Evolutionary conservation across 192 early-diverging fungal genomes (phyloP).

Genomic region (Coemansia sp.): DNA sequence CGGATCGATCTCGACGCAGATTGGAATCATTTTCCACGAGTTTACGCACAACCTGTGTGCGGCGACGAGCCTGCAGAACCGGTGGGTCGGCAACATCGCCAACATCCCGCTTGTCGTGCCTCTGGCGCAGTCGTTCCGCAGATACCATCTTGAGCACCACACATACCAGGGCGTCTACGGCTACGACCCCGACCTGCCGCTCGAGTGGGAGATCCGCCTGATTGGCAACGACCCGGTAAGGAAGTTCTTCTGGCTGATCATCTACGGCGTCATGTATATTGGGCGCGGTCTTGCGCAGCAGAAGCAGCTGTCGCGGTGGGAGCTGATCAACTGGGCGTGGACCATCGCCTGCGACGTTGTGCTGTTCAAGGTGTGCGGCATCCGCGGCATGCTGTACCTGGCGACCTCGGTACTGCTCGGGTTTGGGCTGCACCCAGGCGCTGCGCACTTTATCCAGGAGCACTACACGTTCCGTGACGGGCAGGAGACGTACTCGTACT

Average conservation of each 20-base stretch:
- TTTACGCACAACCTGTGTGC: constrained; percentile 84
- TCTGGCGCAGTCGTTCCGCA: constrained; percentile 76
- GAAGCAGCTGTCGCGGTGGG: constrained; percentile 73
- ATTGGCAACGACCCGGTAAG: constrained; percentile 65
- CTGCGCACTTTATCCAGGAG: constrained; percentile 96
- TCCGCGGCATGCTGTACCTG: constrained; percentile 67
- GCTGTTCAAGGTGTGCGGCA: constrained; percentile 60
- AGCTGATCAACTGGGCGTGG: constrained; percentile 75
- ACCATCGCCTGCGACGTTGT: constrained; percentile 60
- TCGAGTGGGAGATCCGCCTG: constrained; percentile 80
- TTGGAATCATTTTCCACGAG: constrained; percentile 91
- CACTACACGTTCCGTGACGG: constrained; percentile 94
- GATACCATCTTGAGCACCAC: constrained; percentile 95
- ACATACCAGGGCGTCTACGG: constrained; percentile 94
- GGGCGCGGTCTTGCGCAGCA: constrained; percentile 69
- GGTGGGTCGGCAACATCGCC: constrained; percentile 75
- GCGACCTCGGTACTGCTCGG: constrained; percentile 74
- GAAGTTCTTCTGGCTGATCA: constrained; percentile 80
- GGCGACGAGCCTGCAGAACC: constrained; percentile 71
- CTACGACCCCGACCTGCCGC: constrained; percentile 90
- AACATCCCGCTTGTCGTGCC: constrained; percentile 86
- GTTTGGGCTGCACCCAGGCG: constrained; percentile 86
- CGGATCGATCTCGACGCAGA: constrained; percentile 76
- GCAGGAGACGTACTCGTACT: constrained; percentile 97
- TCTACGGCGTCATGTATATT: constrained; percentile 87